A percentile compares a stretch with the other conserved stretches of the same genome.
phyloP scores from a whole-genome alignment of 805 yeast species.

The Saccharomycopsis sp. region DNA sequence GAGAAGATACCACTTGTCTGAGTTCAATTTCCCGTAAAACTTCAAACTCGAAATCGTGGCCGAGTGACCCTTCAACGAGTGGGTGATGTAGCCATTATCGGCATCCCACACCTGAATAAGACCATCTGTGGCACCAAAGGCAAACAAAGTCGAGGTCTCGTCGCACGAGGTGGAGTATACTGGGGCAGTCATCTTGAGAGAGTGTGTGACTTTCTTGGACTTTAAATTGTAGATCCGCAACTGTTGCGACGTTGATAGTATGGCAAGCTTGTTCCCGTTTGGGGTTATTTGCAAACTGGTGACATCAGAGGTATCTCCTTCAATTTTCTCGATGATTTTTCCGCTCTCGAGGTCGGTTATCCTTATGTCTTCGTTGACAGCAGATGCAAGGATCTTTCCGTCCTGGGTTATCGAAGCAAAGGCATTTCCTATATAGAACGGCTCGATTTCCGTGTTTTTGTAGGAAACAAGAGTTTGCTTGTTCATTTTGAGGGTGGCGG shows the following conservation, averaged over 20 bases:
- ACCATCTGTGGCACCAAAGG: conserved; percentile 96
- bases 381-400: conserved; percentile 65
- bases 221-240: conserved; percentile 50
- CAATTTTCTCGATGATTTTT: conserved; percentile 49
- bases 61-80: conserved; percentile 89
- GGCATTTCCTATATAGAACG: conserved; percentile 84
- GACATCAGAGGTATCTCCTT: conserved; percentile 75
- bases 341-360: conserved; percentile 60
- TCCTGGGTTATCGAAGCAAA: conserved; percentile 60
- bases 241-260: conserved; percentile 78
- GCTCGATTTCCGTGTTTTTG: conserved; percentile 44
- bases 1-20: conserved; percentile 67
- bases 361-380: conserved; percentile 69
- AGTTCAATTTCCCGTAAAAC: conserved; percentile 68
- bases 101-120: conserved; percentile 87
- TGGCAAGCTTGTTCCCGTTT: conserved; percentile 62
- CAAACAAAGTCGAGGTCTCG: conserved; percentile 74
- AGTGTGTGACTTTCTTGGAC: conserved; percentile 37
- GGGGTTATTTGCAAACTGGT: conserved; percentile 74
- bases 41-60: conserved; percentile 18
- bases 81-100: conserved; percentile 81
- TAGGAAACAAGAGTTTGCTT: conserved; percentile 7
- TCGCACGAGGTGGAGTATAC: conserved; percentile 74
- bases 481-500: background rate
- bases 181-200: conserved; percentile 66